Conservation (phyloP, 805 yeast species). For the Lipomyces chichibuensis region DNA sequence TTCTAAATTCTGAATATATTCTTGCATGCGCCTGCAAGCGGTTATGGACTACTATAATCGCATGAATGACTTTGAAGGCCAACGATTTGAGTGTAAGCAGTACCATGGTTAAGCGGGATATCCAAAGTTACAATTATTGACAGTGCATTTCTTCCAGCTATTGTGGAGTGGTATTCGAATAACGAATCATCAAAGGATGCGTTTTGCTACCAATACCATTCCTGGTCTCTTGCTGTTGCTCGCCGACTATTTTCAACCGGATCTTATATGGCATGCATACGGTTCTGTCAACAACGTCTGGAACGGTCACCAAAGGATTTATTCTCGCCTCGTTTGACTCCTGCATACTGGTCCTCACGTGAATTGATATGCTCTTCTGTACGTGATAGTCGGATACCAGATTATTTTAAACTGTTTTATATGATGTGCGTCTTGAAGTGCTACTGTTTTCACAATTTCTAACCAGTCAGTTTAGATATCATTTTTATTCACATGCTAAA, state of each 20-base stretch:
- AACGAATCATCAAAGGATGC: not conserved
- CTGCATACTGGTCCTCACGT: conserved; percentile 8
- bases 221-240: conserved; percentile 10
- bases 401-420: conserved; percentile 22
- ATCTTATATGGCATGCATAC: conserved; percentile 12
- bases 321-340: conserved; percentile 19
- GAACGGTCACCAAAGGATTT: not conserved
- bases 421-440: conserved; percentile 10
- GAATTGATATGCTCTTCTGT: conserved; percentile 1
- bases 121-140: not conserved
- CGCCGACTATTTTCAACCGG: not conserved
- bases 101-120: not conserved
- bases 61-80: conserved; percentile 2
- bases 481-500: conserved; percentile 8
- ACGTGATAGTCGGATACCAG: conserved; percentile 22
- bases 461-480: conserved; percentile 5
- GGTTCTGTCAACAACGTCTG: conserved; percentile 22
- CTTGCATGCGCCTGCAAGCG: not conserved
- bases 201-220: conserved; percentile 13
- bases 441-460: not conserved
- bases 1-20: not conserved
- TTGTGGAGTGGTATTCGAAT: conserved; percentile 1
- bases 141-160: not conserved
- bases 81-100: conserved; percentile 8
- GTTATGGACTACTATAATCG: conserved; percentile 23